Base-by-base conservation (phyloP, 164 flowering plant genomes). In the Cinnamomum chago region DNA sequence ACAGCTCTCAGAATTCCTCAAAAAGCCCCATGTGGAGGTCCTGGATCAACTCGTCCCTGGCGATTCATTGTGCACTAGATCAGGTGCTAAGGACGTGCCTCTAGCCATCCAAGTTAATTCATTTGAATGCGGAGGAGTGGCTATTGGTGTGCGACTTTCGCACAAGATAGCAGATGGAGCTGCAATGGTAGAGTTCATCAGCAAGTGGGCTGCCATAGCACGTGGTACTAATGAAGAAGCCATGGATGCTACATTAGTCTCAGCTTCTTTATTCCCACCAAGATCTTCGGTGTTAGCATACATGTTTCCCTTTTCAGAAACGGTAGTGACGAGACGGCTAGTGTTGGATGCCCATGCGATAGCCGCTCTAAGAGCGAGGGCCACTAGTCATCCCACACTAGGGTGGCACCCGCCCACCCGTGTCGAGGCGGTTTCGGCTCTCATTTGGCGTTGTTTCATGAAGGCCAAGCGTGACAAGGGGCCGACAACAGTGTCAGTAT, bases 91-190 rank as follows among this genome's bases (percentile, higher is more conserved):
- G 72, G 60, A 62, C 27, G 15, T 30, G 23, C n/a, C 80, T 17
- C 71, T 83, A 2, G 81, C 78, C 15, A 51, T 88, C 50, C 90
- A 89, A 83, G 83, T 75, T 0, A 90, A 75, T 70, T 15, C 60
- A 0, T 87, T 91, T 69, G 78, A 80, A 10, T 88, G 91, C 64
- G 91, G 92, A 7, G 93, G 92, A 10, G 78, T 87, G 11, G 89
- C 88, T 4, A 73, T 91, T 40, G 87, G 88, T 10, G 14, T 87
- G 4, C 80, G 89, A 75, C 55, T 85, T 25, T 80, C 84, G 2
- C 93, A 89, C 70, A 82, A 76, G 74, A 62, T 87, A 22, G 75
- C 80, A 18, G 93, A 88, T 71, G 88, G 81, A 10, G 71, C 75
- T 5, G 74, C 87, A 0, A 10, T 84, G 3, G 73, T 78, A 51